phyloP scores from a whole-genome alignment of 2,329 filamentous ascomycete genomes.

The Ophiostoma piceae region DNA sequence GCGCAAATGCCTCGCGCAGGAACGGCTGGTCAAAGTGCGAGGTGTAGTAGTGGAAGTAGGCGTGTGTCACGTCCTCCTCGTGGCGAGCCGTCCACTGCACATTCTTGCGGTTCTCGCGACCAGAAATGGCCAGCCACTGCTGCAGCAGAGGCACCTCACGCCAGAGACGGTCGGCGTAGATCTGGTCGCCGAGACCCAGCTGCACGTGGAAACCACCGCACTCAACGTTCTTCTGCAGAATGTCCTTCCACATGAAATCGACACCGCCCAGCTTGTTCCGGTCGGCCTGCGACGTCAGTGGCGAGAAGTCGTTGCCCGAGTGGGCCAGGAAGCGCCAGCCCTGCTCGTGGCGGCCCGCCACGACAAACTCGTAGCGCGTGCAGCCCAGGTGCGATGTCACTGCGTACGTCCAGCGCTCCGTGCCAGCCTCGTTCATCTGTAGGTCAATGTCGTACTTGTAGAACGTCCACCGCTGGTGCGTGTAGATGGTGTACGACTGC shows the following conservation, averaged over 20 bases:
- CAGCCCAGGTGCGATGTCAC: conserved; percentile 95
- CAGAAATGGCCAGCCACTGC: conserved; percentile 90
- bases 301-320: conserved; percentile 91
- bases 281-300: conserved; percentile 81
- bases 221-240: conserved; percentile 93
- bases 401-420: conserved; percentile 92
- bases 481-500: conserved; percentile 73
- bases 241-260: conserved; percentile 98
- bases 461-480: conserved; percentile 91
- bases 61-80: conserved; percentile 90
- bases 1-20: conserved; percentile 88
- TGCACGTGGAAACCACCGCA: conserved; percentile 95
- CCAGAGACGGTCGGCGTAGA: conserved; percentile 93
- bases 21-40: conserved; percentile 98
- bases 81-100: conserved; percentile 89
- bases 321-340: conserved; percentile 96
- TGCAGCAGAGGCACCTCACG: conserved; percentile 89
- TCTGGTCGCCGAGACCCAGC: conserved; percentile 85
- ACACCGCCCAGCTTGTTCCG: conserved; percentile 79
- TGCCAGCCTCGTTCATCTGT: conserved; percentile 76
- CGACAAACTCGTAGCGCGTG: conserved; percentile 95
- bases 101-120: conserved; percentile 87
- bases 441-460: conserved; percentile 91
- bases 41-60: conserved; percentile 98
- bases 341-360: conserved; percentile 82